Base-by-base conservation (phyloP, 176 grass and related monocot species). In the Aegilops umbellulata region DNA sequence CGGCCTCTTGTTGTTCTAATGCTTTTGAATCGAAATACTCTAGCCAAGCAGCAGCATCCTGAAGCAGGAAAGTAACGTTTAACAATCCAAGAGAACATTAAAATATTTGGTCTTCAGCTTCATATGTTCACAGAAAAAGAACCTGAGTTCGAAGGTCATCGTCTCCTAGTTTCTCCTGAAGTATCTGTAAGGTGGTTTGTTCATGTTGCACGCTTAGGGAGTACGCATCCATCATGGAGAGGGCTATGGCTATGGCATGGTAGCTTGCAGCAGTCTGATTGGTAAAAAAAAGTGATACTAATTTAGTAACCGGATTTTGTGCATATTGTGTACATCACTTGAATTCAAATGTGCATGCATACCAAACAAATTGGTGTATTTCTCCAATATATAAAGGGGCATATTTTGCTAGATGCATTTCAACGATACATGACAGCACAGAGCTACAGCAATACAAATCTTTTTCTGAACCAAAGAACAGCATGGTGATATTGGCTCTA, bases 71-170 rank as follows among this genome's bases (percentile, higher is more conserved):
- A 77, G 64, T 63, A 77, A 53, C 35, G 44, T 55, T 46, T 51
- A 92, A 81, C 4, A 70, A 70, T 80, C 77, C 30, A 86, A 75
- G 30, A 64, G 55, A 76, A 74, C 16, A 82, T 17, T 14, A 3
- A 47, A 86, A 77, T 67, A 67, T 82, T 82, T 81, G 20, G 42
- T 46, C 49, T 73, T 30, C 24, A 65, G 60, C 78, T 20, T 79
- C 78, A 30, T 60, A 61, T 29, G 30, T 60, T 87, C 10, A 49
- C 41, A 84, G 63, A 53, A 75, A 85, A 77, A 46, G 51, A 87
- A 99, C 97, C 92, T 99, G 92, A 83, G 97, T 99, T 79, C 97
- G 94, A 84, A 99, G 94, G 88, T 99, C 97, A 69, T 97, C 94
- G 82, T 90, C 81, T 75, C 97, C 97, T 86, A 99, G 94, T 91